Evolutionary conservation across 1,284 basidiomycete species (phyloP).

Genomic region (Naganishia liquefaciens): DNA sequence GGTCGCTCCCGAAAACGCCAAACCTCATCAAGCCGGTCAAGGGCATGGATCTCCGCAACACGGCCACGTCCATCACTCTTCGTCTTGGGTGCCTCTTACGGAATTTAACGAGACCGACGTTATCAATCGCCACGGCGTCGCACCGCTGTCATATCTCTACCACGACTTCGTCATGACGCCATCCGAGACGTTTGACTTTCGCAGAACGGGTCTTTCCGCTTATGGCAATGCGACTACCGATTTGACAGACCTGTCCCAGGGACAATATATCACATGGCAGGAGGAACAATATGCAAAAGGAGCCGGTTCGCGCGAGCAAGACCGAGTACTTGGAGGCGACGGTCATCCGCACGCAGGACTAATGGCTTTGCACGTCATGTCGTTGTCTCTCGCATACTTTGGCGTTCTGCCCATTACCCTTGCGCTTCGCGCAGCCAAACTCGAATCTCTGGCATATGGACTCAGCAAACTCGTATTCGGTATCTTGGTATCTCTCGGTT

Average conservation of each 20-base stretch:
- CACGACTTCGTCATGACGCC: constrained; percentile 24
- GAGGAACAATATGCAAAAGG: constrained; percentile 29
- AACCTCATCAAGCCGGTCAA: not conserved
- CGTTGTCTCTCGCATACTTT: constrained; percentile 46
- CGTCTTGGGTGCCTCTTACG: constrained; percentile 15
- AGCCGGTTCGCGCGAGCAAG: constrained; percentile 14
- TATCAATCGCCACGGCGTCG: constrained; percentile 11
- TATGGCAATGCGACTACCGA: constrained; percentile 45
- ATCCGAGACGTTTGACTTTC: constrained; percentile 12
- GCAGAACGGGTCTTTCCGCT: constrained; percentile 37
- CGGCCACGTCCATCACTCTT: constrained; percentile 16
- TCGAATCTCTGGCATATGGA: constrained; percentile 33
- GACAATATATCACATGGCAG: constrained; percentile 44
- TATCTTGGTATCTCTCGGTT: constrained; percentile 33
- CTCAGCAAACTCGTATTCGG: constrained; percentile 14
- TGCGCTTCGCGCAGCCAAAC: constrained; percentile 17
- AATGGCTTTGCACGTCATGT: constrained; percentile 42
- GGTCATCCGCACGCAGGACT: constrained; percentile 39
- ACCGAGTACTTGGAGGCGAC: constrained; percentile 21
- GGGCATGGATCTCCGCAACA: constrained; percentile 1
- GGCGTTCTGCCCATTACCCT: constrained; percentile 44
- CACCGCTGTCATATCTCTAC: constrained; percentile 28
- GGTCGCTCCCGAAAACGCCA: not conserved
- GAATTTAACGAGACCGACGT: constrained; percentile 31
- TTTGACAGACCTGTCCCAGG: constrained; percentile 43